phyloP scores from a whole-genome alignment of 1,284 basidiomycete genomes.

The Boletellus dicymbophilus region DNA sequence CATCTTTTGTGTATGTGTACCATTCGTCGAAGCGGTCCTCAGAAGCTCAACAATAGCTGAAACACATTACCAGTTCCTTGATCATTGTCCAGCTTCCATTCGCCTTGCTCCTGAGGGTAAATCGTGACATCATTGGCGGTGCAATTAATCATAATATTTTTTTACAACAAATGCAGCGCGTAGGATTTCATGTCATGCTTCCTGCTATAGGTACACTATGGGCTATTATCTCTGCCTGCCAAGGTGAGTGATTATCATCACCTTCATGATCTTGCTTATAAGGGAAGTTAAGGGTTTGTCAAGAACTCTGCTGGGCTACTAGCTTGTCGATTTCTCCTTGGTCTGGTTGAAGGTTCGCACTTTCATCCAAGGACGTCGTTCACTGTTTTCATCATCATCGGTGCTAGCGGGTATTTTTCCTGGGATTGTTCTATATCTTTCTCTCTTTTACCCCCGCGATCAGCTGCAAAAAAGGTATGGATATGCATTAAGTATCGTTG shows the following conservation, averaged over 20 bases:
- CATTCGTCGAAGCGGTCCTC: constrained; percentile 2
- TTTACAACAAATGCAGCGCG: constrained; percentile 37
- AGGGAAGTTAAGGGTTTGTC: constrained; percentile 45
- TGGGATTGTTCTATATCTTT: constrained; percentile 58
- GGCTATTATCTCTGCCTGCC: constrained; percentile 56
- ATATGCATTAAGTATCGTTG: not conserved
- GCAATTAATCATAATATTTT: not conserved
- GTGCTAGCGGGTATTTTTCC: constrained; percentile 56
- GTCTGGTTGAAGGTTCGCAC: constrained; percentile 55
- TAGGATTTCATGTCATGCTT: constrained; percentile 59
- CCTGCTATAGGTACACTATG: constrained; percentile 57
- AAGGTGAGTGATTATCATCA: constrained; percentile 41
- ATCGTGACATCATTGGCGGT: not conserved
- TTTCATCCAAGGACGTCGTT: no score
- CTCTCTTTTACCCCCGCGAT: constrained; percentile 57
- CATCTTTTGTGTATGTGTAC: constrained; percentile 47
- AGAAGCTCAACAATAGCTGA: no score
- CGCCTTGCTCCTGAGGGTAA: constrained; percentile 57
- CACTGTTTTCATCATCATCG: constrained; percentile 37
- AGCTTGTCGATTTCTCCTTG: constrained; percentile 65
- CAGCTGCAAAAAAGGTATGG: constrained; percentile 54
- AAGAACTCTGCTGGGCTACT: constrained; percentile 53
- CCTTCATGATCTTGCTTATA: not conserved
- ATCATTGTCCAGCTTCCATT: constrained; percentile 58
- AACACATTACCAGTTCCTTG: constrained; percentile 55